A percentile compares a stretch with the other conserved stretches of the same genome.
Evolutionary conservation across 108 stramenopile species (phyloP).

Genomic region (Cyclotella sp.): DNA sequence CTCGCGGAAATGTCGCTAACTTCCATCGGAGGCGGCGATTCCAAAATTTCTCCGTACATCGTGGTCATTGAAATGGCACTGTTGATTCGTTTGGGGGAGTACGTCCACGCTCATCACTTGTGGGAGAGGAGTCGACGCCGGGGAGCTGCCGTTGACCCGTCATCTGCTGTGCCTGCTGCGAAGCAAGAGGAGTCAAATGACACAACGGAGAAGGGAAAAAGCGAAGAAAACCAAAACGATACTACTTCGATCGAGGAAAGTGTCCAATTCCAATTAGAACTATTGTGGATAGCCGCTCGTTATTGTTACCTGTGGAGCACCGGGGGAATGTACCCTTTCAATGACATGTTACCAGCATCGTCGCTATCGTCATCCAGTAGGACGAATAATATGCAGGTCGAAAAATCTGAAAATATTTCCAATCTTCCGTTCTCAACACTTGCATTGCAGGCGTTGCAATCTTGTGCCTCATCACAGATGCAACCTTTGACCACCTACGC

Average conservation of each 20-base stretch:
- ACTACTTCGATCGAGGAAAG: neutral
- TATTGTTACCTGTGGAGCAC: slow-evolving; percentile 44
- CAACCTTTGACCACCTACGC: slow-evolving; percentile 47
- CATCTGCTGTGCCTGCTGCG: neutral
- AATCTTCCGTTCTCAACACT: slow-evolving; percentile 43
- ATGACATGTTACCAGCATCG: neutral
- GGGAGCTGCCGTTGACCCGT: neutral
- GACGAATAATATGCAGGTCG: slow-evolving; percentile 18
- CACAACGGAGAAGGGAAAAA: neutral
- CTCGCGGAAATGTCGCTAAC: slow-evolving; percentile 43
- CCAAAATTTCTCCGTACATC: slow-evolving; percentile 7
- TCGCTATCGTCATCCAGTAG: too few relatives aligned
- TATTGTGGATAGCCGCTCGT: slow-evolving; percentile 45
- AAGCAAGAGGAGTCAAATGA: neutral
- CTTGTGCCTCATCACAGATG: slow-evolving; percentile 26
- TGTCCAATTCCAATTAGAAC: slow-evolving; percentile 31
- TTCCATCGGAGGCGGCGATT: neutral
- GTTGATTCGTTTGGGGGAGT: slow-evolving; percentile 52
- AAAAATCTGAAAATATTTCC: slow-evolving; percentile 7
- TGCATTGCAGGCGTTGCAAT: slow-evolving; percentile 38
- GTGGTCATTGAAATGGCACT: slow-evolving; percentile 52
- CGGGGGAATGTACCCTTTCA: slow-evolving; percentile 43
- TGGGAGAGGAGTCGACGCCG: slow-evolving; percentile 32
- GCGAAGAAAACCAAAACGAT: neutral
- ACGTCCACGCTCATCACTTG: slow-evolving; percentile 49